phyloP scores from a whole-genome alignment of 2,329 filamentous ascomycete species.

The Pyrenophora graminea region DNA sequence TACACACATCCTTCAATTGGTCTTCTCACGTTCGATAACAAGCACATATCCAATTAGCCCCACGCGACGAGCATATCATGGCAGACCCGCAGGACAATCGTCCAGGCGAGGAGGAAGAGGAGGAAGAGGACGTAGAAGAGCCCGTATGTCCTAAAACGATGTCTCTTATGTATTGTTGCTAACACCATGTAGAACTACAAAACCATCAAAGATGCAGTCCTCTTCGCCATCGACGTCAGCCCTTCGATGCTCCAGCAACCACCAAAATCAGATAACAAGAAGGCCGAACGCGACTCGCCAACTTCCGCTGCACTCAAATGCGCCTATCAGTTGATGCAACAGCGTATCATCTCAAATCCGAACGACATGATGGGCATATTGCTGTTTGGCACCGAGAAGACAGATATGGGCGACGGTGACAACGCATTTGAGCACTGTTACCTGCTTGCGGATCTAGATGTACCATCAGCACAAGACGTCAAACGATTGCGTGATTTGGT shows the following conservation, averaged over 20 bases:
- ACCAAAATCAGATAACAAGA: slow-evolving; percentile 65
- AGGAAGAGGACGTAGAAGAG: slow-evolving; percentile 72
- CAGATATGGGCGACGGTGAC: slow-evolving; percentile 53
- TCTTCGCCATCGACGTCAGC: slow-evolving; percentile 93
- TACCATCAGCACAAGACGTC: slow-evolving; percentile 86
- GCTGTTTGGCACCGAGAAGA: slow-evolving; percentile 85
- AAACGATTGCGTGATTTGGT: slow-evolving; percentile 75
- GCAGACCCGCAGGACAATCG: slow-evolving; percentile 37
- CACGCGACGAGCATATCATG: slow-evolving; percentile 25
- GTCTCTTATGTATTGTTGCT: slow-evolving; percentile 6
- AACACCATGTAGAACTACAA: slow-evolving; percentile 69
- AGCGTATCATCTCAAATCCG: slow-evolving; percentile 95
- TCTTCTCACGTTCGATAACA: not conserved
- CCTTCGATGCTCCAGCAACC: slow-evolving; percentile 78
- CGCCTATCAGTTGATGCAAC: slow-evolving; percentile 93
- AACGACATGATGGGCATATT: slow-evolving; percentile 97
- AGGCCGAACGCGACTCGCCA: slow-evolving; percentile 76
- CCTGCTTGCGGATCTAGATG: slow-evolving; percentile 81
- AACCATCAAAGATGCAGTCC: slow-evolving; percentile 92
- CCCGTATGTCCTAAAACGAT: slow-evolving; percentile 50
- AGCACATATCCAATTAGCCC: not conserved
- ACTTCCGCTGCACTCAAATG: slow-evolving; percentile 87
- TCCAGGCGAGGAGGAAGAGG: slow-evolving; percentile 62
- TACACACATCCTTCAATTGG: not conserved
- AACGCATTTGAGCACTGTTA: slow-evolving; percentile 87